phyloP scores from a whole-genome alignment of 148 eudicot genomes.

The Camellia sinensis region DNA sequence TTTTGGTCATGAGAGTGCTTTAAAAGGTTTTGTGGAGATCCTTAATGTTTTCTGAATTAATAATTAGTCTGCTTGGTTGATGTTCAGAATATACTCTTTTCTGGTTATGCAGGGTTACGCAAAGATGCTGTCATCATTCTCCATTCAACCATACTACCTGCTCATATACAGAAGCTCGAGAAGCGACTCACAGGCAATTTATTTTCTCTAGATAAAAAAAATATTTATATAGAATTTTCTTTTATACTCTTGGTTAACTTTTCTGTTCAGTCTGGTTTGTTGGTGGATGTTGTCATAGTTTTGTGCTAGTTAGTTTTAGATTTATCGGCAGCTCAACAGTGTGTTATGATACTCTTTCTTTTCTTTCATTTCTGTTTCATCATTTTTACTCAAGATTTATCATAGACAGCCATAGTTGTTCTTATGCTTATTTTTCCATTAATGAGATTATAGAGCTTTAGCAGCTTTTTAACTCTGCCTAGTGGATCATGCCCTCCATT shows the following conservation, averaged over 20 bases:
- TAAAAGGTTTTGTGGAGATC: conserved; percentile 52
- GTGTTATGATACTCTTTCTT: not conserved
- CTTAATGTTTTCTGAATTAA: conserved; percentile 5
- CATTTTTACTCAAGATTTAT: not conserved
- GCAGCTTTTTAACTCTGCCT: not conserved
- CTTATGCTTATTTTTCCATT: not conserved
- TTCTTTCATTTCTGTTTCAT: not conserved
- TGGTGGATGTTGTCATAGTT: not conserved
- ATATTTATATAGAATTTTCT: not conserved
- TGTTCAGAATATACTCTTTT: conserved; percentile 2
- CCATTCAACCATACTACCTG: conserved; percentile 42
- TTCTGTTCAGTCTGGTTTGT: not conserved
- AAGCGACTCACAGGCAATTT: conserved; percentile 56
- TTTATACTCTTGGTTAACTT: not conserved
- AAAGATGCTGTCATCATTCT: conserved; percentile 62
- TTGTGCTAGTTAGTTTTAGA: conserved; percentile 1
- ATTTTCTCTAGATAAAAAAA: not conserved
- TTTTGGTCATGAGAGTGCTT: conserved; percentile 47
- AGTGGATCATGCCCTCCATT: not conserved
- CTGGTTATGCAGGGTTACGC: conserved; percentile 48
- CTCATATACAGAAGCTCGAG: conserved; percentile 65
- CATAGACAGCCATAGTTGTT: not conserved
- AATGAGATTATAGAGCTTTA: not conserved
- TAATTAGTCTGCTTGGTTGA: conserved; percentile 12
- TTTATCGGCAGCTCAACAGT: not conserved